Base-by-base conservation (phyloP, 805 yeast genomes). In the Peterozyma xylosa region DNA sequence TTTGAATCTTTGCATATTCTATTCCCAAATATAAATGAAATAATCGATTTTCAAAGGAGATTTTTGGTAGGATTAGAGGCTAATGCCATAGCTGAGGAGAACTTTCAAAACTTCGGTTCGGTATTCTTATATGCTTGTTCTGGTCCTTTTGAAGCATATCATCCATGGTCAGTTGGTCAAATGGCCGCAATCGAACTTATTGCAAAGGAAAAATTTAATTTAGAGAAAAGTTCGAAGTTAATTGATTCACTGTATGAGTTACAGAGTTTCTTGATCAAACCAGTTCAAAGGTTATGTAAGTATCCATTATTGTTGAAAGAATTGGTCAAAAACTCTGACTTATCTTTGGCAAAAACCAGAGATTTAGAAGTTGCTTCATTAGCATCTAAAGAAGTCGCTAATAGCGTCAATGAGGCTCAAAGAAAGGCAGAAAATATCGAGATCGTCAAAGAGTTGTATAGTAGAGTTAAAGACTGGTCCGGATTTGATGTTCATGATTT, bases 241-340 rank as follows among this genome's bases (percentile, higher is more conserved):
- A 78, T 90, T 47, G 91, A 82, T 50, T 91, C 93, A 27, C 84
- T 87, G 37, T 81, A 89, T 57, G 99, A 91, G 61, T 70, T 93
- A 43, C 98, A 86, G 58, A 81, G 91, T 41, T 86, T 86, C 62
- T 71, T 93, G 36, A 78, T 93, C 53, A 93, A 91, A 60, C 99
- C 99, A 0, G 87, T 93, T 34, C 99, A 93, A 67, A 76, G 99
- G 50, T 73, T 93, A n/a, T 87, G 96, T 71, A 87, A 90, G 60
- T 93, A 93, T 62, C 99, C 98, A 2, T 66, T 93, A 42, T 69
- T 93, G 40, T 64, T 93, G 42, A 79, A 76, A 53, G 93, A 87
- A 57, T 69, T 93, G 42, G 60, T 86, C 41, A 88, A 87, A 58
- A 59, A 70, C 41, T 76, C 88, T 10, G 82, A 79, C 33, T 58